Base-by-base conservation (phyloP, 2,329 filamentous ascomycete genomes). In the Graphilbum fragrans region DNA sequence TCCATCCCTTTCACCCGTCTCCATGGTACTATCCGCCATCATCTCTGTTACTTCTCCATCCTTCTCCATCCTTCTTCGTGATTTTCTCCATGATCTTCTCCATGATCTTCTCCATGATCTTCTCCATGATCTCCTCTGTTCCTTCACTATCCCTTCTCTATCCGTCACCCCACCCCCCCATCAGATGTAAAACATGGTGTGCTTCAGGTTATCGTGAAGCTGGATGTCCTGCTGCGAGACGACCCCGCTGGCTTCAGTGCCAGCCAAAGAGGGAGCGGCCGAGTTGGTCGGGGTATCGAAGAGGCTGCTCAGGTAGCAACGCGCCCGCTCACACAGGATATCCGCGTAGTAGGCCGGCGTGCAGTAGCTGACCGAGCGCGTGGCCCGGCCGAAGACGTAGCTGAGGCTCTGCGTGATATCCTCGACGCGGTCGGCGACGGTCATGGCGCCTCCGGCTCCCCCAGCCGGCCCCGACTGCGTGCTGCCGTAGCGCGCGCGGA, bases 271-370 rank as follows among this genome's bases (percentile, higher is more conserved):
- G 16, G 39, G 35, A 18, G 33, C 20, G 16, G 33, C 41, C 19
- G 41, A 43, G 23, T 43, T 35, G 25, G 14, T 17, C 9, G 41
- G 37, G 2, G 41, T 37, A 12, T 41, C 33, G 18, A 41, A 41
- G 14, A 41, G 19, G 18, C 14, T 16, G 25, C 39, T 37, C 8
- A 41, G 67, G 55, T 93, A 90, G 14, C 72, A 70, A 1, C 87
- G 68, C 0, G 82, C 81, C 3, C 87, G 72, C 47, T 86, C 83
- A 55, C 85, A 92, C 2, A 90, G 74, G 22, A 94, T 67, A 56
- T 94, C 87, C 0, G 88, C 87, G 53, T 94, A 94, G 64, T 94
- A 94, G 0, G 86, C 87, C 0, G 87, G 85, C 0, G 88, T 86
- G 51, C 83, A 92, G 50, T 94, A 77, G 53, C 82, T 86, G 37